Evolutionary conservation across 345 rosid species (phyloP).

Genomic region (Clarkia xantiana): DNA sequence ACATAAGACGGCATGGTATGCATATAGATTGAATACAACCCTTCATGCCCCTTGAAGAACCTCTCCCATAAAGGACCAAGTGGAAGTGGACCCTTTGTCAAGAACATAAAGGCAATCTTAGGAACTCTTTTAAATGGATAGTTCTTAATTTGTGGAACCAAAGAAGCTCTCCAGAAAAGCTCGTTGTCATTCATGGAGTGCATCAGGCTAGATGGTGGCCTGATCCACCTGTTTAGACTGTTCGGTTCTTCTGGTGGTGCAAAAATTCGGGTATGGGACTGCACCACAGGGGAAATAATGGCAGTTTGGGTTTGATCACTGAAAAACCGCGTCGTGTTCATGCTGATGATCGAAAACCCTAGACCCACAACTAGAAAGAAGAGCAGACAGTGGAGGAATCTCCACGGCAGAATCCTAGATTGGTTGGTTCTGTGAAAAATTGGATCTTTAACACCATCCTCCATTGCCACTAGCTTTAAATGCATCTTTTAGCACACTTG

Average conservation of each 20-base stretch:
- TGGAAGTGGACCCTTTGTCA: slow-evolving; percentile 77
- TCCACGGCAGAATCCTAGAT: slow-evolving; percentile 23
- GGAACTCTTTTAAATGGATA: slow-evolving; percentile 67
- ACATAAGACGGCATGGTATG: slow-evolving; percentile 57
- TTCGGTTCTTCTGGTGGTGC: slow-evolving; percentile 9
- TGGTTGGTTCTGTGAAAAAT: slow-evolving; percentile 20
- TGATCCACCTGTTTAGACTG: slow-evolving; percentile 30
- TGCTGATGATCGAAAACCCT: slow-evolving; percentile 33
- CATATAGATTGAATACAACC: slow-evolving; percentile 53
- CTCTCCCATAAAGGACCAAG: slow-evolving; percentile 85
- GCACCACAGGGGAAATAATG: slow-evolving; percentile 12
- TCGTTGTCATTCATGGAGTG: slow-evolving; percentile 69
- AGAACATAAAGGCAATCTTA: slow-evolving; percentile 90
- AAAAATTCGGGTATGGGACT: slow-evolving; percentile 21
- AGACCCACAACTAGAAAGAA: slow-evolving; percentile 33
- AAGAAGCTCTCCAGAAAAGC: slow-evolving; percentile 77
- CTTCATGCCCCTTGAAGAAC: slow-evolving; percentile 61
- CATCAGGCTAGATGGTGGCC: slow-evolving; percentile 34
- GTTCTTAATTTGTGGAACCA: slow-evolving; percentile 32
- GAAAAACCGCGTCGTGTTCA: slow-evolving; percentile 30
- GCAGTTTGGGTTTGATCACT: slow-evolving; percentile 12
- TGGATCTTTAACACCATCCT: slow-evolving; percentile 46
- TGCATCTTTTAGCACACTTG: slow-evolving; percentile 11
- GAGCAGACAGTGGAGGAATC: slow-evolving; percentile 26
- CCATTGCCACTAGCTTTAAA: slow-evolving; percentile 20